Evolutionary conservation across 345 rosid species (phyloP), one percentile per base, ranked within the genome.

Genomic region (Clarkia xantiana): DNA sequence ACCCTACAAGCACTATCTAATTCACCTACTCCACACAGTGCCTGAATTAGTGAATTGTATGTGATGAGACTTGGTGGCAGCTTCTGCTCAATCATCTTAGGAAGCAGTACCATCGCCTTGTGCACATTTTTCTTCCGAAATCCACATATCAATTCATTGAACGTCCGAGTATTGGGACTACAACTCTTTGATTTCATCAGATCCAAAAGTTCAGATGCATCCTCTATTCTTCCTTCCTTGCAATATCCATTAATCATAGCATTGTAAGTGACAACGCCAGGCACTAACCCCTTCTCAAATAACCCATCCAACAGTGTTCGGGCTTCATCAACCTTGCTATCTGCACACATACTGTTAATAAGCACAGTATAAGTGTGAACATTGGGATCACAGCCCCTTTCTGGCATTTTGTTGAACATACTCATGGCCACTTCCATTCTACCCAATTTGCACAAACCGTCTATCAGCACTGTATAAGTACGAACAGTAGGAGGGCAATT

Each of bases 221-320:
- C 78, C 62, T 73, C 85, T 57, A 71, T 62, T 53, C 58, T 60
- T 15, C 86, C 85, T 47, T 71, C 72, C 75, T 85, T 81, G 61
- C 86, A 82, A 45, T 85, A 84, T 59, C 95, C 95, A 45, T 79
- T 72, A 61, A 82, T 76, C 65, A 89, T 65, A 10, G 85, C 94
- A 73, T 89, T 89, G 52, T 85, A 89, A 14, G 95, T 85, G 59
- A 83, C 76, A 42, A 75, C 80, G 67, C 42, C 69, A 18, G 90
- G 95, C 65, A 62, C 60, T 49, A 76, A 52, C 66, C 87, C 71
- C 59, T 66, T 85, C 73, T 66, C 76, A 51, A 72, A 29, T 81
- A 85, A 71, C 44, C 62, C 71, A 66, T 56, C 65, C 19, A 85
- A 51, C 75, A 80, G 51, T 53, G 51, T 62, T 50, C 79, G 79